Conservation (phyloP, 345 rosid species). For the Eucalyptus melliodora region DNA sequence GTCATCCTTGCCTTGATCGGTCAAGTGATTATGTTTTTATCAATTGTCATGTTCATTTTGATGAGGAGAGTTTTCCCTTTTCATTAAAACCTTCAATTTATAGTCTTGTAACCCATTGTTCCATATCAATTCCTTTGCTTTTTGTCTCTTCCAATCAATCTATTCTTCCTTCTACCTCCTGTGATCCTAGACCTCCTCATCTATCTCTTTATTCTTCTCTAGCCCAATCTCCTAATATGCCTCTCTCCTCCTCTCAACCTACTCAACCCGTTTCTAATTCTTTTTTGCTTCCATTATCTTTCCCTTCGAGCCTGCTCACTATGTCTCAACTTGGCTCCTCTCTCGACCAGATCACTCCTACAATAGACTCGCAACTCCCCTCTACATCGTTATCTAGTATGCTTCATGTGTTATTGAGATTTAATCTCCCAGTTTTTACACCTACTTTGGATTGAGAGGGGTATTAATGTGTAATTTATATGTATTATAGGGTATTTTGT, state of each 20-base stretch:
- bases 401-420: not conserved
- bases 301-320: not conserved
- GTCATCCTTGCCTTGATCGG: not conserved
- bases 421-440: not conserved
- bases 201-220: not conserved
- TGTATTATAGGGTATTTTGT: not conserved
- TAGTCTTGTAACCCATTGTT: not conserved
- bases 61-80: not conserved
- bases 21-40: not conserved
- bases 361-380: not conserved
- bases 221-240: not conserved
- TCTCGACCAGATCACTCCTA: not conserved
- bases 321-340: not conserved
- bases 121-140: not conserved
- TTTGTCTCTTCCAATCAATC: not conserved
- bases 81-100: not conserved
- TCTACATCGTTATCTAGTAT: not conserved
- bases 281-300: not conserved
- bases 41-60: not conserved
- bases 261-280: not conserved
- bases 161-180: not conserved
- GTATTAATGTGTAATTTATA: not conserved
- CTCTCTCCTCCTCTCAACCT: not conserved
- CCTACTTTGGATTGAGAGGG: not conserved
- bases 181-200: not conserved